Base-by-base conservation (phyloP, 305 asterid genomes). In the Coffea humblotiana region DNA sequence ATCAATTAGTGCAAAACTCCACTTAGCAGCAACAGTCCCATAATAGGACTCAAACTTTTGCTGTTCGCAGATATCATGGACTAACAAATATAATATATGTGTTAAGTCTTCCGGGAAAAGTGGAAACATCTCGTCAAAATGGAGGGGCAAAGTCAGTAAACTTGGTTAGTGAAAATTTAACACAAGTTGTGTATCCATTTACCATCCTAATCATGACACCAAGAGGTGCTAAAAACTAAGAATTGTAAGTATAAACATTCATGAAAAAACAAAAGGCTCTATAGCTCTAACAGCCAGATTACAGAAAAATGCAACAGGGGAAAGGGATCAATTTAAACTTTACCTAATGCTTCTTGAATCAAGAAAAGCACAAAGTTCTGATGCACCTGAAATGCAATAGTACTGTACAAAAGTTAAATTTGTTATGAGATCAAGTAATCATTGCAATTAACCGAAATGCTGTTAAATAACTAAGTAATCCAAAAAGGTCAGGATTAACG, bases 261-360 rank as follows among this genome's bases (percentile, higher is more conserved):
- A 4, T 37, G 43, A 37, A 37, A 37, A 14, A 48, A 29, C 35
- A 45, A 47, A 27, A 51, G 21, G 25, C 18, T 6, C 6, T 40
- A 27, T 35, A 6, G 25, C 27, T 6, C 2, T 40, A 6, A 32
- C 13, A 32, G 8, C 52, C 54, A 67, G 3, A 47, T 48, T n/a
- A 29, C 49, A 60, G 35, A 11, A 65, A 56, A 65, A 78, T 37
- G 35, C 29, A 37, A 35, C 3, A 12, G 12, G 4, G 61, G 48
- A 64, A 72, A 70, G 37, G 64, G 60, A 76, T 35, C 71, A 74
- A 75, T 49, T 43, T 3, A 64, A 77, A 75, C 0, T 77, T 82
- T 84, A 90, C 99, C 97, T 90, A 82, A 95, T 90, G 72, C 86
- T 94, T 83, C 79, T 91, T 6, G 97, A 91, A 71, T 95, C 92